Conservation (phyloP, 352 stramenopile species). For the Aphanomyces cochlioides region DNA sequence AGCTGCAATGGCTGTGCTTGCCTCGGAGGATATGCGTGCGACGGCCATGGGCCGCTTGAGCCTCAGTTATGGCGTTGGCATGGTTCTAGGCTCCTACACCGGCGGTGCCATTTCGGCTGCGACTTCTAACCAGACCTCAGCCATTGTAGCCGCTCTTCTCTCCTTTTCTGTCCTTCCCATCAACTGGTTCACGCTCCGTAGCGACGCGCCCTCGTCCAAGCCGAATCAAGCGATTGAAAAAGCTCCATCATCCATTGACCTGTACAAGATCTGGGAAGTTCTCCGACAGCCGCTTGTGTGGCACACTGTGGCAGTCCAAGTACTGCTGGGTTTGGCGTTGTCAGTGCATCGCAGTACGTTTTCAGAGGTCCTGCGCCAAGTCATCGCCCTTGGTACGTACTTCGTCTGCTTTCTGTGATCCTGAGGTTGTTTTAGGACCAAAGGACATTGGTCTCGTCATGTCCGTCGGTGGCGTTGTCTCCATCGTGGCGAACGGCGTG, state of each 20-base stretch:
- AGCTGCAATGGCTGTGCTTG: constrained; percentile 27
- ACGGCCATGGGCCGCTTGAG: constrained; percentile 33
- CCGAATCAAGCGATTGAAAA: neutral
- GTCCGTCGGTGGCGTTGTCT: constrained; percentile 1
- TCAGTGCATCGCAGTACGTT: constrained; percentile 20
- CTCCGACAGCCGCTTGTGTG: neutral
- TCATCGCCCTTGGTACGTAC: neutral
- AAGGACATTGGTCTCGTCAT: constrained; percentile 14
- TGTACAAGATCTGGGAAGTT: constrained; percentile 1
- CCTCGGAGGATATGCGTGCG: constrained; percentile 14
- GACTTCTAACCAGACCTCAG: neutral
- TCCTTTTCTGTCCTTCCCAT: neutral
- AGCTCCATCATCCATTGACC: neutral
- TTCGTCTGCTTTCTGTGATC: neutral
- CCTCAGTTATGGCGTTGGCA: constrained; percentile 32
- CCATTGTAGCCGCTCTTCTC: neutral
- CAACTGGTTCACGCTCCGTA: neutral
- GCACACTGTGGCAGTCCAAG: constrained; percentile 2
- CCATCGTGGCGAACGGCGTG: constrained; percentile 26
- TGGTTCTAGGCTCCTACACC: constrained; percentile 32
- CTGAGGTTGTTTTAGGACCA: neutral
- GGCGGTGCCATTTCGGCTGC: constrained; percentile 24
- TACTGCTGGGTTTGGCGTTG: constrained; percentile 8
- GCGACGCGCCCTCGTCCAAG: neutral
- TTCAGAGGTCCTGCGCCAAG: constrained; percentile 10